Conservation (phyloP, 257 asterid genomes). For the Nemophila menziesii region DNA sequence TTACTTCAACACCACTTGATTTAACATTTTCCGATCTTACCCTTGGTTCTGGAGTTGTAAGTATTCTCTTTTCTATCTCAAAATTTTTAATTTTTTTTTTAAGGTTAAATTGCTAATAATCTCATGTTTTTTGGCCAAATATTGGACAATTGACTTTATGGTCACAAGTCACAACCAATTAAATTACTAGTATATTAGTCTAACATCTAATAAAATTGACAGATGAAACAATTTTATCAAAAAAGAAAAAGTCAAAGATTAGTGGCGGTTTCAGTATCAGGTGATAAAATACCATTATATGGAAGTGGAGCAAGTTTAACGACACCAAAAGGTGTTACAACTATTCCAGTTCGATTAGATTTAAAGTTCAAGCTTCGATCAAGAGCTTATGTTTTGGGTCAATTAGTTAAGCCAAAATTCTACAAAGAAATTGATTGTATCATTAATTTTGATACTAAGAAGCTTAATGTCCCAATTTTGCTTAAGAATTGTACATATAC, state of each 20-base stretch:
- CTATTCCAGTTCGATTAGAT: constrained; percentile 41
- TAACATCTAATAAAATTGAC: background rate
- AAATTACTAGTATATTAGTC: background rate
- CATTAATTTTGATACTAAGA: constrained; percentile 38
- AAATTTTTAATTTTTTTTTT: background rate
- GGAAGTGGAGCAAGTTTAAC: constrained; percentile 74
- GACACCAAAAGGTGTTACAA: constrained; percentile 45
- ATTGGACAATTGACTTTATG: no score
- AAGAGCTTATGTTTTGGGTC: constrained; percentile 71
- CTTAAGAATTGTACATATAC: constrained; percentile 57
- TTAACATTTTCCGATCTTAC: constrained; percentile 46
- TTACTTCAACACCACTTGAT: constrained; percentile 47
- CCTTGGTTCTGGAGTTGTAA: constrained; percentile 54
- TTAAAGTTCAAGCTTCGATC: constrained; percentile 54
- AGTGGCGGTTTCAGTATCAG: constrained; percentile 37
- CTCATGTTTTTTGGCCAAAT: background rate
- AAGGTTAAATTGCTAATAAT: background rate
- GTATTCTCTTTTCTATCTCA: constrained; percentile 1
- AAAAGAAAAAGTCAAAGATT: constrained; percentile 48
- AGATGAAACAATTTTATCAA: constrained; percentile 70
- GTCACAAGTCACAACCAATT: background rate
- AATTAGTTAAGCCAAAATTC: constrained; percentile 73
- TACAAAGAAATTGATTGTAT: constrained; percentile 48
- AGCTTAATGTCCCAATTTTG: constrained; percentile 36
- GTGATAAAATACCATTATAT: constrained; percentile 68